phyloP scores from a whole-genome alignment of 1,139 yeast genomes.

The Meyerozyma guilliermondii region DNA sequence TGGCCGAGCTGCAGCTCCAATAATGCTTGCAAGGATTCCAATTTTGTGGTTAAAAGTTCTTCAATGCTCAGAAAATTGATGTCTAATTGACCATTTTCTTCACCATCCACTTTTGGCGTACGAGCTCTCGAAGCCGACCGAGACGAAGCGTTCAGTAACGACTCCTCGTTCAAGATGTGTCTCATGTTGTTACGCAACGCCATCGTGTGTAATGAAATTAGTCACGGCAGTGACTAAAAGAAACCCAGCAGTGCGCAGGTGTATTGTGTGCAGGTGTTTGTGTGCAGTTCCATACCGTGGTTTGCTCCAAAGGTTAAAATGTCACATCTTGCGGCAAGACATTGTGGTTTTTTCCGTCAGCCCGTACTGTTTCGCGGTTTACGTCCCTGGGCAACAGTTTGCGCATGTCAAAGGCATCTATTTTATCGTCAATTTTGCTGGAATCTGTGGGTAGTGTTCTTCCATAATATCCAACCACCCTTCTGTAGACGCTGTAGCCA shows the following conservation, averaged over 20 bases:
- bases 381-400: conserved; percentile 56
- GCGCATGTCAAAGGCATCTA: conserved; percentile 89
- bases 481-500: conserved; percentile 78
- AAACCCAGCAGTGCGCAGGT: neutral
- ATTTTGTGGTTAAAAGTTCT: conserved; percentile 33
- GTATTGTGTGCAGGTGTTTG: neutral
- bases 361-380: conserved; percentile 45
- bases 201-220: neutral
- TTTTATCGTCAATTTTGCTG: conserved; percentile 50
- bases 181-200: neutral
- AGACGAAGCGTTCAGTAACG: conserved; percentile 21
- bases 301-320: conserved; percentile 21
- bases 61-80: conserved; percentile 36
- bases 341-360: conserved; percentile 51
- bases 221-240: neutral
- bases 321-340: conserved; percentile 61
- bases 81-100: conserved; percentile 38
- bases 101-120: conserved; percentile 41
- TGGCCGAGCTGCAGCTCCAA: conserved; percentile 11
- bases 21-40: conserved; percentile 27
- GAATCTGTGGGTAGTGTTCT: conserved; percentile 41
- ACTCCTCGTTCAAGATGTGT: conserved; percentile 2
- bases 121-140: conserved; percentile 36
- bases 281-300: too few relatives aligned
- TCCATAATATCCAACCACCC: conserved; percentile 90